Evolutionary conservation across 257 asterid genomes (phyloP).

Genomic region (Nyctanthes arbortristis): DNA sequence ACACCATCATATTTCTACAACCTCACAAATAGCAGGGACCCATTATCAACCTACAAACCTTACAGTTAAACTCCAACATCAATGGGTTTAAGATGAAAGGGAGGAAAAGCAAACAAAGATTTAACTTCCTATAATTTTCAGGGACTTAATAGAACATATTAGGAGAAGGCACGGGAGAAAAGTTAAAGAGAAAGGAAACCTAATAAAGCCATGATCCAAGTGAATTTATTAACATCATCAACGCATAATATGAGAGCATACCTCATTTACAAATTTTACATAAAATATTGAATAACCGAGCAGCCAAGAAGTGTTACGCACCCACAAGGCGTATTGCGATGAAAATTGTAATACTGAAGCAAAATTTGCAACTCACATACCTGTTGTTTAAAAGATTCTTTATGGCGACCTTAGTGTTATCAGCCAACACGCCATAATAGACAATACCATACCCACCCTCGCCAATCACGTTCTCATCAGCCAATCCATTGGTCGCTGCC

Average conservation of each 20-base stretch:
- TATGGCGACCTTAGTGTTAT: conserved; percentile 43
- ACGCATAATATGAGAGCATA: not conserved
- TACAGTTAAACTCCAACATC: not conserved
- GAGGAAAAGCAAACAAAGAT: not conserved
- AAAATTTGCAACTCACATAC: conserved; percentile 34
- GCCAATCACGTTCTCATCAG: conserved; percentile 45
- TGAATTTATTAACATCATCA: not conserved
- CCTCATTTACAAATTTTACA: not conserved
- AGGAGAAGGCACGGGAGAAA: too few relatives aligned
- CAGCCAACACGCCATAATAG: conserved; percentile 34
- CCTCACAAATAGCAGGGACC: conserved; percentile 6
- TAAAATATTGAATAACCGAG: conserved; percentile 4
- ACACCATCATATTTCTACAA: conserved; percentile 6
- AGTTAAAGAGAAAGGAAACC: not conserved
- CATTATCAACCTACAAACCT: conserved; percentile 3
- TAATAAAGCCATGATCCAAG: not conserved
- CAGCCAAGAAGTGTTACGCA: not conserved
- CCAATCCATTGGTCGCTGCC: conserved; percentile 84
- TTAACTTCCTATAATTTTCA: not conserved
- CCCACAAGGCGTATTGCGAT: conserved; percentile 6
- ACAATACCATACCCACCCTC: conserved; percentile 55
- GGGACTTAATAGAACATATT: not conserved
- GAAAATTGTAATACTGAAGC: conserved; percentile 3
- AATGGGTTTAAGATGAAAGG: not conserved
- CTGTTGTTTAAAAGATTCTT: conserved; percentile 79